Conservation (phyloP, 176 grass and related monocot species). For the Thalia dealbata region DNA sequence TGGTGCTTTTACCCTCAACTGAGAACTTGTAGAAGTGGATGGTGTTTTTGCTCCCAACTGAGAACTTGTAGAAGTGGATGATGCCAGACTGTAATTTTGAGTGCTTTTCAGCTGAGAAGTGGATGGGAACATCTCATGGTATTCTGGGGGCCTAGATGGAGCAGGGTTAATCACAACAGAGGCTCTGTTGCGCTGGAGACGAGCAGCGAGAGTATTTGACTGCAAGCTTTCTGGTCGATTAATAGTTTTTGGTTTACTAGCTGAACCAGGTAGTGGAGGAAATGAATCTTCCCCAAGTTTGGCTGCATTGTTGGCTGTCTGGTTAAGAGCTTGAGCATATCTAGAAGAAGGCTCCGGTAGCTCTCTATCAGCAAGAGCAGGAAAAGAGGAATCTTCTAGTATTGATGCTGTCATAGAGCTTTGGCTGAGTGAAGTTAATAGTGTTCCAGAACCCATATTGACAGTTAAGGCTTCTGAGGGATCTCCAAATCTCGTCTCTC, state of each 20-base stretch:
- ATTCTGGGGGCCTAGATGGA: conserved; percentile 17
- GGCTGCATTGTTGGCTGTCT: conserved; percentile 37
- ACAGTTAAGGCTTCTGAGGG: conserved; percentile 36
- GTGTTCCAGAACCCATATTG: conserved; percentile 17
- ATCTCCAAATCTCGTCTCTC: conserved; percentile 10
- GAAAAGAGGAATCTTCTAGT: conserved; percentile 77
- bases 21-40: too few relatives aligned
- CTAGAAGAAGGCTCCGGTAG: conserved; percentile 47
- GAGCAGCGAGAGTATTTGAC: conserved; percentile 52
- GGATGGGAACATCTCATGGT: conserved; percentile 30
- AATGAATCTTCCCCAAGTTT: conserved; percentile 73
- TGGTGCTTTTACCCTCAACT: too few relatives aligned
- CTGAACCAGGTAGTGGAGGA: conserved; percentile 76
- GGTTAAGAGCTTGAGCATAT: conserved; percentile 69
- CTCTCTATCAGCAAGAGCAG: conserved; percentile 65
- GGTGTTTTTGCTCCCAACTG: conserved; percentile 26
- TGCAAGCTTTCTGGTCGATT: conserved; percentile 54
- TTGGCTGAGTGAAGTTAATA: conserved; percentile 22
- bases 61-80: conserved; percentile 9
- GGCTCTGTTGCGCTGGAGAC: conserved; percentile 46
- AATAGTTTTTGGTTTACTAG: conserved; percentile 38
- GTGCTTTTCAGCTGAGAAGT: conserved; percentile 29
- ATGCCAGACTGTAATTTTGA: neutral
- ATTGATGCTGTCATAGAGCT: conserved; percentile 31
- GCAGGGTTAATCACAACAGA: conserved; percentile 46